Evolutionary conservation across 2,329 filamentous ascomycete species (phyloP).

Genomic region (Taxawa tesnikishii): DNA sequence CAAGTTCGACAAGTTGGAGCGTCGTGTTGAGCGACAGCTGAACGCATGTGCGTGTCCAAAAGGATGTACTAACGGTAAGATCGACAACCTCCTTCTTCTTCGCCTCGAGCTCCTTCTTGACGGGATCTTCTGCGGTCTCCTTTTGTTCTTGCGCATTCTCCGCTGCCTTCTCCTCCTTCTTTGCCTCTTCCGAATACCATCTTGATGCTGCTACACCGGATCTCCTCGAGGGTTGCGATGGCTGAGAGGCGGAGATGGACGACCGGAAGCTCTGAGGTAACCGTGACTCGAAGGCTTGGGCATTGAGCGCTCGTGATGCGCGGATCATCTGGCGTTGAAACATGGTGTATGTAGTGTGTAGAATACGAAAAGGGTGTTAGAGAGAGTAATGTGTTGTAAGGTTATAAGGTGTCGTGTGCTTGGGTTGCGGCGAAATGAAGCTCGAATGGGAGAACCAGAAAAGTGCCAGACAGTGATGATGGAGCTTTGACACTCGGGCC

Average conservation of each 20-base stretch:
- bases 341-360: constrained; percentile 3
- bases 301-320: constrained; percentile 4
- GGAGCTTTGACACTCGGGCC: no score
- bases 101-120: constrained; percentile 56
- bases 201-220: constrained; percentile 21
- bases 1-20: no score
- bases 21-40: no score
- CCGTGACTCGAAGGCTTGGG: constrained; percentile 7
- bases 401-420: constrained; percentile 1
- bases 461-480: no score
- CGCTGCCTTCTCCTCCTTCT: constrained; percentile 23
- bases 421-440: no score
- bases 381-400: neutral
- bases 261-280: constrained; percentile 9
- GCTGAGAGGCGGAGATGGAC: constrained; percentile 23
- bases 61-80: constrained; percentile 59
- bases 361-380: neutral
- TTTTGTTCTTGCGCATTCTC: constrained; percentile 14
- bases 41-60: no score
- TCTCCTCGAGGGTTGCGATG: constrained; percentile 12
- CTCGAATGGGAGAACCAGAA: no score
- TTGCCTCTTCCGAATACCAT: constrained; percentile 34
- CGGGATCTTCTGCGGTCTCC: constrained; percentile 30
- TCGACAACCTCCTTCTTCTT: constrained; percentile 65
- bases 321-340: constrained; percentile 4